phyloP scores from a whole-genome alignment of 73 alveolate genomes.

The Paramecium primaurelia region DNA sequence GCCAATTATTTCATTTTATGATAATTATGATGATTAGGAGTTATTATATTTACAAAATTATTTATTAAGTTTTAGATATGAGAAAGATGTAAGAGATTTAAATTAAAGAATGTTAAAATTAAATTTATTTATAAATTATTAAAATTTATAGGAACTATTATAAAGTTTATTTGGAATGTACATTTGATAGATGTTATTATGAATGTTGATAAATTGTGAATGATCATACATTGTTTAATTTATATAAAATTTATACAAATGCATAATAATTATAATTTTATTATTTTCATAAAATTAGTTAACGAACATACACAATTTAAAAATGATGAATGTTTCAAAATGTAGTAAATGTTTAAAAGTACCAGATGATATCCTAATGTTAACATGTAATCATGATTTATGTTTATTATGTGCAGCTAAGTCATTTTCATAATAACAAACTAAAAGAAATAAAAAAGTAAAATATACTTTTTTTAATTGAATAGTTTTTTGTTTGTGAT shows the following conservation, averaged over 20 bases:
- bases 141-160: background rate
- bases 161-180: background rate
- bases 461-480: background rate
- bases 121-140: background rate
- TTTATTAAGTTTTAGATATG: background rate
- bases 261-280: background rate
- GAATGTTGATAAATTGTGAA: background rate
- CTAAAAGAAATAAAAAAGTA: conserved; percentile 47
- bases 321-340: conserved; percentile 14
- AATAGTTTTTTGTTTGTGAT: background rate
- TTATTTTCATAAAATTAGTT: background rate
- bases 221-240: background rate
- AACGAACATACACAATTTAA: conserved; percentile 2
- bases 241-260: background rate
- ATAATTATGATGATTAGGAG: conserved; percentile 29
- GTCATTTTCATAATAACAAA: conserved; percentile 2
- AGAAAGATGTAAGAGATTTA: background rate
- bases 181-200: background rate
- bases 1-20: conserved; percentile 9
- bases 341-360: conserved; percentile 48
- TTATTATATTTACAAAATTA: background rate
- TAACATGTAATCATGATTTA: conserved; percentile 58
- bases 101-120: background rate
- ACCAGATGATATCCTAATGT: conserved; percentile 63
- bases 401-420: conserved; percentile 61